Conservation (phyloP, 331 rosid genomes). For the Malus hybrid region DNA sequence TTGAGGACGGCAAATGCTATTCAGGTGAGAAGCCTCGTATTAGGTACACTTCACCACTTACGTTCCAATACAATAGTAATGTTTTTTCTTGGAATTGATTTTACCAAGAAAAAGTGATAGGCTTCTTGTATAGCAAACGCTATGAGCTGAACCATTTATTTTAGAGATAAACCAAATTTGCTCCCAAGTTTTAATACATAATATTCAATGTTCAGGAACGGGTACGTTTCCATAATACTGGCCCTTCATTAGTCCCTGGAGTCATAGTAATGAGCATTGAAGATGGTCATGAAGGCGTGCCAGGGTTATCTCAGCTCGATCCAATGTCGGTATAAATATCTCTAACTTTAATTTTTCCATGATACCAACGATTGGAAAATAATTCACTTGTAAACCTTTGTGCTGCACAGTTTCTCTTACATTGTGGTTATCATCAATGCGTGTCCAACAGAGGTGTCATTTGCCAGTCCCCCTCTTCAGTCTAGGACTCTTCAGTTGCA, state of each 20-base stretch:
- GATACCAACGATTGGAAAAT: slow-evolving; percentile 2
- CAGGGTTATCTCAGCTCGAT: slow-evolving; percentile 83
- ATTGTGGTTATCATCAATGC: slow-evolving; percentile 69
- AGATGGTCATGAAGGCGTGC: slow-evolving; percentile 69
- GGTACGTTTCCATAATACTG: slow-evolving; percentile 74
- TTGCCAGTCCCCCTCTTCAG: slow-evolving; percentile 38
- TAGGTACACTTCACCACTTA: no score
- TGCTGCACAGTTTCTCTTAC: slow-evolving; percentile 56
- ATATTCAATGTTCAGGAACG: slow-evolving; percentile 42
- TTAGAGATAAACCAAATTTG: not conserved
- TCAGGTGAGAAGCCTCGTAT: slow-evolving; percentile 47
- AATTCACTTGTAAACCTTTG: slow-evolving; percentile 12
- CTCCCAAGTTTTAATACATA: not conserved
- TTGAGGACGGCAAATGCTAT: slow-evolving; percentile 67
- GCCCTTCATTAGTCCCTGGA: slow-evolving; percentile 53
- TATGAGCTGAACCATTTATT: not conserved
- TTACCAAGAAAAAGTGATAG: not conserved
- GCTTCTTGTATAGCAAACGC: not conserved
- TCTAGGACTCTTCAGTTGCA: slow-evolving; percentile 64
- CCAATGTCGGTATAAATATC: slow-evolving; percentile 52
- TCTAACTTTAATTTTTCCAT: slow-evolving; percentile 7
- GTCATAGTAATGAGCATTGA: slow-evolving; percentile 91
- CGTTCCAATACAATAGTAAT: not conserved
- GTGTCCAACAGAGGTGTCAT: slow-evolving; percentile 58
- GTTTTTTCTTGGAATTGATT: not conserved